Conservation (phyloP, 768 basidiomycete genomes). For the Trametes coccinea region DNA sequence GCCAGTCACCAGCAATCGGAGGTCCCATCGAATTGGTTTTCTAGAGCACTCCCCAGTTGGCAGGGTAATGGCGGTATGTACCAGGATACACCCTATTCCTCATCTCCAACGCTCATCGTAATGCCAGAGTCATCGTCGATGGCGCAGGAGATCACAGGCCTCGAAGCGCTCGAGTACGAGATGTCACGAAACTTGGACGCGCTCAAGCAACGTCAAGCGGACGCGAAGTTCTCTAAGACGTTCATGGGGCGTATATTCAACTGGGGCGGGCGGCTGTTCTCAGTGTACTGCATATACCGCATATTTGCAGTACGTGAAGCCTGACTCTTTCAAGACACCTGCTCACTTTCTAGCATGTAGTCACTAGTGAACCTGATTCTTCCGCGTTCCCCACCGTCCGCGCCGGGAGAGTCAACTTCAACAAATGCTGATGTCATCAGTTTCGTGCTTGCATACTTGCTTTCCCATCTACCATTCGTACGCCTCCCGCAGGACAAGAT, state of each 20-base stretch:
- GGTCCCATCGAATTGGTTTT: conserved; percentile 42
- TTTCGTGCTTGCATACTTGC: conserved; percentile 40
- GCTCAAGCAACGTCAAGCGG: conserved; percentile 49
- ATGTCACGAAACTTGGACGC: conserved; percentile 59
- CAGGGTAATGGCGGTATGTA: conserved; percentile 42
- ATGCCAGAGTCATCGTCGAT: conserved; percentile 38
- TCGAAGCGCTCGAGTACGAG: conserved; percentile 67
- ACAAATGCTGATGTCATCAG: conserved; percentile 41
- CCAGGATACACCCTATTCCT: background rate
- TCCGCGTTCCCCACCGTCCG: conserved; percentile 28
- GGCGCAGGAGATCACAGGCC: conserved; percentile 59
- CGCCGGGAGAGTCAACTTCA: conserved; percentile 9
- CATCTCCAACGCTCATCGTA: background rate
- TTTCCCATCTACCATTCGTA: conserved; percentile 41
- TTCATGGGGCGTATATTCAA: conserved; percentile 53
- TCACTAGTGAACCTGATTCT: conserved; percentile 53
- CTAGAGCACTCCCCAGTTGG: conserved; percentile 51
- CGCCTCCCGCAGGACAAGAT: conserved; percentile 36
- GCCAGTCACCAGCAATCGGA: conserved; percentile 14
- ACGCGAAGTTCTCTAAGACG: conserved; percentile 52
- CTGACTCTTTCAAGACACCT: background rate
- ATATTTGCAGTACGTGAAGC: conserved; percentile 54
- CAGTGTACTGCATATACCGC: conserved; percentile 65
- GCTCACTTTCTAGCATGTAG: conserved; percentile 32
- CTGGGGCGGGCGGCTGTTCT: conserved; percentile 54